Conservation (phyloP, 768 basidiomycete genomes). For the Galerina marginata region DNA sequence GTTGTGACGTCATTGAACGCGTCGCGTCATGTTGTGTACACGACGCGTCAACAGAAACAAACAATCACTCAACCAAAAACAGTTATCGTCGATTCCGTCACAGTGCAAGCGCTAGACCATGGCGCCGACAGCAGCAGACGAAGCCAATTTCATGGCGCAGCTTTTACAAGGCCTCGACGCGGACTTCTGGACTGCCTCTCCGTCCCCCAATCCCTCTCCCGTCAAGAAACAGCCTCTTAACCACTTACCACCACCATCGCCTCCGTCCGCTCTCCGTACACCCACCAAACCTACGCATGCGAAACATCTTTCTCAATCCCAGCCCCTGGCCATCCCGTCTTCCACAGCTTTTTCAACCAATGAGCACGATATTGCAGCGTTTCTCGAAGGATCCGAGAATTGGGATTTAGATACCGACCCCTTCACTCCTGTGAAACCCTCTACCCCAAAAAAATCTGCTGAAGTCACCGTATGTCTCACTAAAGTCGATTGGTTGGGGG, state of each 20-base stretch:
- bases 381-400: slow-evolving; percentile 70
- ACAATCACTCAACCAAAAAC: background rate
- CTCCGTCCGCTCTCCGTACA: slow-evolving; percentile 13
- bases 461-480: background rate
- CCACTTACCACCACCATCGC: slow-evolving; percentile 13
- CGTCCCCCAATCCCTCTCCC: slow-evolving; percentile 42
- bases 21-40: background rate
- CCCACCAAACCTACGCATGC: background rate
- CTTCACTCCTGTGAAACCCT: slow-evolving; percentile 54
- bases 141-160: slow-evolving; percentile 26
- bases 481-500: background rate
- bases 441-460: background rate
- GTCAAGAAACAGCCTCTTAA: slow-evolving; percentile 21
- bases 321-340: slow-evolving; percentile 16
- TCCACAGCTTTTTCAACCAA: slow-evolving; percentile 20
- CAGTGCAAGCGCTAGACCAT: background rate
- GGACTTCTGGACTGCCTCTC: slow-evolving; percentile 49
- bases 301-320: background rate
- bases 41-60: slow-evolving; percentile 11
- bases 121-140: slow-evolving; percentile 10
- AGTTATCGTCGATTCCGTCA: background rate
- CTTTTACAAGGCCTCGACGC: slow-evolving; percentile 56
- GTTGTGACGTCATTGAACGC: slow-evolving; percentile 1
- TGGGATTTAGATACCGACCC: slow-evolving; percentile 74
- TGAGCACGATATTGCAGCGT: slow-evolving; percentile 45